These are phyloP conservation scores for Gymnopilus junonius DNA, from an alignment of 768 basidiomycete species.

Conservation along the genomic window DNA sequence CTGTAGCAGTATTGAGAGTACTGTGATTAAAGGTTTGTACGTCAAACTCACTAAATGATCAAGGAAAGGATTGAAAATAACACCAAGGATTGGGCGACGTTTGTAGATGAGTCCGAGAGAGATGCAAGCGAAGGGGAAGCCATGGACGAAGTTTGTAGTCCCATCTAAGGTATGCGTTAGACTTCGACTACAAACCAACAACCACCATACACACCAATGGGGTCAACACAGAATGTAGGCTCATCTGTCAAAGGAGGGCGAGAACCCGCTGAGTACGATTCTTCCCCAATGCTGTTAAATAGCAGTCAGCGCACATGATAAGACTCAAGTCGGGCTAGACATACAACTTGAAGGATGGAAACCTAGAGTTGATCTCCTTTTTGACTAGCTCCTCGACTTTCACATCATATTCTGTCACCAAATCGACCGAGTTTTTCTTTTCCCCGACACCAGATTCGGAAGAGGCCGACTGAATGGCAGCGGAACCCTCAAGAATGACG, in stretches of 20 bases:
- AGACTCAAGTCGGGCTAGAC: conserved; percentile 31
- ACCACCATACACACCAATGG: conserved; percentile 66
- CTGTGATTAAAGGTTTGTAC: not conserved
- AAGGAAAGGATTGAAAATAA: conserved; percentile 93
- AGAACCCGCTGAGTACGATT: conserved; percentile 82
- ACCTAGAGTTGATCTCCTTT: conserved; percentile 61
- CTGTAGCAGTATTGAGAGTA: conserved; percentile 32
- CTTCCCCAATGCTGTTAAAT: conserved; percentile 85
- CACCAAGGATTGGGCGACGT: conserved; percentile 82
- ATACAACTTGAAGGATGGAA: conserved; percentile 84
- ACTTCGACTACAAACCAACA: not conserved
- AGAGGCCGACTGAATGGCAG: conserved; percentile 63
- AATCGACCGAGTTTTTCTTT: conserved; percentile 94
- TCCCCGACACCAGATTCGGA: conserved; percentile 61
- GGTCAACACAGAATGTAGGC: conserved; percentile 96
- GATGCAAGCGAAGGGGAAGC: conserved; percentile 87
- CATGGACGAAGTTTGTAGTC: conserved; percentile 88
- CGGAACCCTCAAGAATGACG: conserved; percentile 77
- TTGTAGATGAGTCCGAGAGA: conserved; percentile 90
- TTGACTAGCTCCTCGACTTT: conserved; percentile 87
- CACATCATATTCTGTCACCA: conserved; percentile 95
- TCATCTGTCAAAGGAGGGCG: conserved; percentile 76
- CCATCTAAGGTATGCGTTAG: conserved; percentile 54
- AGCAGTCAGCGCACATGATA: not conserved
- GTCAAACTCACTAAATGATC: conserved; percentile 66